Base-by-base conservation (phyloP, 106 monocot genomes). In the Dendrobium nobile region DNA sequence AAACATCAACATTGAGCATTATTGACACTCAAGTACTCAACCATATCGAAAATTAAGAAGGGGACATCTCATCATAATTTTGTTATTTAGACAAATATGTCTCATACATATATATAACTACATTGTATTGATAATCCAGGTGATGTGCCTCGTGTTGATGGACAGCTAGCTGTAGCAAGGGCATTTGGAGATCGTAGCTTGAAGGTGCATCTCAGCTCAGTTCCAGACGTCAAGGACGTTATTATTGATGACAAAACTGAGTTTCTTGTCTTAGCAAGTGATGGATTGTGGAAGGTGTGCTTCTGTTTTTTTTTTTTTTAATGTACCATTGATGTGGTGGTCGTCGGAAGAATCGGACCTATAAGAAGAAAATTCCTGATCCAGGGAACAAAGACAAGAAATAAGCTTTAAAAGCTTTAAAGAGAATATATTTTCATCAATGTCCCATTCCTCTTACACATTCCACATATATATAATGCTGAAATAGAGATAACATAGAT, bases 111-210 rank as follows among this genome's bases (percentile, higher is more conserved):
- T 55, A 3, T 55, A 18, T 55, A 55, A 55, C 54, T 17, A 18
- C n/a, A 65, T 20, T n/a, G 18, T 26, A n/a, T 65, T 20, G 65
- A 65, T 22, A n/a, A 18, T 80, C 41, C 88, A 96, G 96, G 96
- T 26, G 93, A 96, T 81, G 96, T 96, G 48, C 90, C 93, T 58
- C 90, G 96, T 77, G 96, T 92, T 27, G 96, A 96, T 77, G 96
- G 93, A 28, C 87, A 88, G 47, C 85, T 96, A 20, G 93, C 96
- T n/a, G 93, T 96, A 65, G 90, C 93, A 73, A 85, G 96, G 75
- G 93, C 93, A 67, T 96, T 96, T 86, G 96, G 96, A 2, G 93
- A 96, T 48, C 68, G 86, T 72, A 93, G 90, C 64, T 83, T 93
- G 86, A 96, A 93, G 61, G 45, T 45, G 20, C 96, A 96, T 83